Base-by-base conservation (phyloP, 108 stramenopile genomes). In the Mediolabrus comicus region DNA sequence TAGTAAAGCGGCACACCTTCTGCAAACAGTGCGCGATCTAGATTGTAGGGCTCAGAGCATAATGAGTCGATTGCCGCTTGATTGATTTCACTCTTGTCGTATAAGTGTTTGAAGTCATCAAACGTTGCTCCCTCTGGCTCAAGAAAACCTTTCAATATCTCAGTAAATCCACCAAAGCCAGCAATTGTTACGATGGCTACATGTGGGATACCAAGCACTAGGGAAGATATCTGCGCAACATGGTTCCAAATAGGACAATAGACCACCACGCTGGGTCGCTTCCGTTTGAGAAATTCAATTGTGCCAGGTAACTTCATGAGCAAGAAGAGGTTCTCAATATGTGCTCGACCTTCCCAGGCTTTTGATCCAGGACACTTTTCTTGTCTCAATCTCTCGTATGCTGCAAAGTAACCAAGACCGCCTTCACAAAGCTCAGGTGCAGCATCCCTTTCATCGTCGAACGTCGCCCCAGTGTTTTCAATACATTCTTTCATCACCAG, bases 191-290 rank as follows among this genome's bases (percentile, higher is more conserved):
- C 35, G 22, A 69, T 69, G 31, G 24, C 58, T 14, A 69, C 67
- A 33, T 69, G 67, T 10, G 67, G 67, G 16, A 69, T 59, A 1
- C 53, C 58, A 5, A 69, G 36, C 13, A 49, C 57, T 11, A 30
- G 10, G 1, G 67, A 58, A 7, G 67, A 26, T 10, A 59, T 26
- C 34, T 69, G 67, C 5, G 38, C 67, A 5, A 69, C 19, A 9
- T 58, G 57, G 49, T 69, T 69, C 57, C 67, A 69, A 27, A 69
- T 59, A 1, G 67, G 67, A 38, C 67, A 69, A 32, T 61, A 69
- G 16, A 69, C 58, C 0, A 69, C 67, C 2, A 69, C 67, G 39
- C 34, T 35, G 0, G 67, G 67, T 7, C 30, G 14, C 22, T 59
- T 69, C 9, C 16, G 9, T 17, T 49, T 13, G 0, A 69, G 17